Evolutionary conservation across 345 rosid genomes (phyloP), one percentile per base, ranked within the genome.

Genomic region (Acer negundo): DNA sequence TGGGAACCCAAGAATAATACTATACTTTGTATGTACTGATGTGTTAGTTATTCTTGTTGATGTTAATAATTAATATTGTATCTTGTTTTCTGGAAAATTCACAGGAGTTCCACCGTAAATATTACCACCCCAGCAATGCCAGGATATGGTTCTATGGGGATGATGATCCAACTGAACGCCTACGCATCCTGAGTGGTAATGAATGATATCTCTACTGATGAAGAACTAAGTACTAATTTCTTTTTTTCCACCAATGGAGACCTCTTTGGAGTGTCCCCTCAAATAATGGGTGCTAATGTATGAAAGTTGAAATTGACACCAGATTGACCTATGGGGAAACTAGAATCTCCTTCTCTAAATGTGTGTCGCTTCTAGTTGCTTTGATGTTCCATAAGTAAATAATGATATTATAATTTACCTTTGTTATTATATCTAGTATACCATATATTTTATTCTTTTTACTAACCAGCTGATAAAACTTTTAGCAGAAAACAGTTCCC

Each of bases 101-200:
- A 23, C 88, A 95, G 99, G 99, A 95, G 71, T 95, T 95, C 77
- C 99, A 95, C 77, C 70, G 87, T 26, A 92, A 92, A 88, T 92
- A 80, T 81, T 95, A 95, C 86, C 98, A 93, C 81, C 99, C 98
- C 35, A 93, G 97, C 90, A 95, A 95, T 81, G 90, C 97, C 53
- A 88, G 97, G 81, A 93, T 95, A 77, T 95, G 99, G 98, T 95
- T 95, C 84, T 95, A 92, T 83, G 99, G 99, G 74, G 92, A 95
- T 86, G 99, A 95, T 82, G 95, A 95, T 85, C 89, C 93, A 44
- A 70, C 65, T 78, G 94, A 92, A 64, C 99, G 98, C 70, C 84
- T 95, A 28, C 93, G 86, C 66, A 85, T 95, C 73, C 83, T 95
- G 74, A 92, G 96, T 72, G 98, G 99, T 95, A 93, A 81, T 65